Base-by-base conservation (phyloP, 1,284 basidiomycete species). In the Pascua guehoae region DNA sequence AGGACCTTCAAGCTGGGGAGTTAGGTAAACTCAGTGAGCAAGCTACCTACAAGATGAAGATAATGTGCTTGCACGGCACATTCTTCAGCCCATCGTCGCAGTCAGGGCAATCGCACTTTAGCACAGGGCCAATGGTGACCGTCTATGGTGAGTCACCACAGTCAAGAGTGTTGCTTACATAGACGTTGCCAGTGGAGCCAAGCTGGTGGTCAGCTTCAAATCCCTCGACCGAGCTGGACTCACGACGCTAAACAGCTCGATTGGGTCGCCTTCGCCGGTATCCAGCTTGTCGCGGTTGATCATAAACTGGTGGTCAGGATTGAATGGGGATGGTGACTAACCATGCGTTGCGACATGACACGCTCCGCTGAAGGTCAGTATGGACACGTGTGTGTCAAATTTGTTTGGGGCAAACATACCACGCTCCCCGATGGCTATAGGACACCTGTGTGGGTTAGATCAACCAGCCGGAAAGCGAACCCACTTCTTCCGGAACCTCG, bases 11-110 rank as follows among this genome's bases (percentile, higher is more conserved):
- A 51, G 56, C 71, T 73, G 38, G 15, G 17, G 14, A n/a, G 14
- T 18, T 48, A 12, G 47, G 49, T 14, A n/a, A 4, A 11, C 12
- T 36, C 15, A 7, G 11, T 3, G 12, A 12, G n/a, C 16, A 2
- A 2, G 17, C 3, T 0, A 62, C 71, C 56, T 32, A 73, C 71
- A 71, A 69, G 37, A 72, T 65, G 52, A 72, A 73, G 14, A 73
- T 63, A 41, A 71, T 66, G 49, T 73, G 71, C 50, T 73, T 72
- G 62, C 71, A 73, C 11, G 70, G 70, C 8, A 56, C 53, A 49
- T 71, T 69, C 47, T 68, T 73, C 18, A 48, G 24, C 18, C 36
- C 42, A 49, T 73, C 71, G 10, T 32, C 7, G 24, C 24, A 32
- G 7, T 32, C 24, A 32, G 71, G 71, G 51, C 71, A 72, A 49